These are phyloP conservation scores for Tetradesmus obliquus DNA, from an alignment of 139 green algal species.

Conservation along the genomic window DNA sequence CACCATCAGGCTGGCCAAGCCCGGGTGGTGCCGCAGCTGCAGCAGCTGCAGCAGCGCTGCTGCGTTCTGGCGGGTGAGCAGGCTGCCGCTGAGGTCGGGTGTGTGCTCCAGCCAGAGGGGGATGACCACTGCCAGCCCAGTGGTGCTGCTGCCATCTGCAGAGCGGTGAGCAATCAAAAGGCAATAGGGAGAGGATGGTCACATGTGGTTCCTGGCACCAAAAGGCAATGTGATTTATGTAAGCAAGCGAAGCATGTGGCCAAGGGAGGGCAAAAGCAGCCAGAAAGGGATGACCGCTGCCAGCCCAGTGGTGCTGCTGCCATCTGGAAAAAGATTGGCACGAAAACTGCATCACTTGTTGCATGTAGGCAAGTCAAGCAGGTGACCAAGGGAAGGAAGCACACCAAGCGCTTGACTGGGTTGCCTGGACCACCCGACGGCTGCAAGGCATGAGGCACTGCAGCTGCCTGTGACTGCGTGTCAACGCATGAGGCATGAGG, in stretches of 20 bases:
- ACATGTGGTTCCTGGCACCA: not conserved
- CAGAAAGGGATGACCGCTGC: constrained; percentile 38
- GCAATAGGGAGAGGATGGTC: not conserved
- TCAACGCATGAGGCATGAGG: no score
- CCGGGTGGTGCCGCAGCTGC: constrained; percentile 67
- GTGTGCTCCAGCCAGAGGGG: constrained; percentile 41
- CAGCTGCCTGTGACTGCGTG: no score
- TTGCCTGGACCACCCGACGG: no score
- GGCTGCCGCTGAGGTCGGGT: not conserved
- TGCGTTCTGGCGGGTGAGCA: constrained; percentile 11
- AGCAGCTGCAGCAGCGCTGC: constrained; percentile 61
- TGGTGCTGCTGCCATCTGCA: constrained; percentile 24
- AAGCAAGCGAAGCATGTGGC: no score
- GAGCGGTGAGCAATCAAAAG: not conserved
- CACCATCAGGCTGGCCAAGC: constrained; percentile 66
- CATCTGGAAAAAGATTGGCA: not conserved
- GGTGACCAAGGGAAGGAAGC: no score
- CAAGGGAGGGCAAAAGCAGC: not conserved
- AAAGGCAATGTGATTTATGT: no score
- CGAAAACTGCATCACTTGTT: no score
- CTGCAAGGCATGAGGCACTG: no score
- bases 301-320: constrained; percentile 3
- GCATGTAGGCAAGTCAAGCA: no score
- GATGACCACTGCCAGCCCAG: constrained; percentile 20
- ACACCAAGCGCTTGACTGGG: no score